These are phyloP conservation scores for Hypoxylon sp. DNA, from an alignment of 2,329 filamentous ascomycete species.

Conservation along the genomic window DNA sequence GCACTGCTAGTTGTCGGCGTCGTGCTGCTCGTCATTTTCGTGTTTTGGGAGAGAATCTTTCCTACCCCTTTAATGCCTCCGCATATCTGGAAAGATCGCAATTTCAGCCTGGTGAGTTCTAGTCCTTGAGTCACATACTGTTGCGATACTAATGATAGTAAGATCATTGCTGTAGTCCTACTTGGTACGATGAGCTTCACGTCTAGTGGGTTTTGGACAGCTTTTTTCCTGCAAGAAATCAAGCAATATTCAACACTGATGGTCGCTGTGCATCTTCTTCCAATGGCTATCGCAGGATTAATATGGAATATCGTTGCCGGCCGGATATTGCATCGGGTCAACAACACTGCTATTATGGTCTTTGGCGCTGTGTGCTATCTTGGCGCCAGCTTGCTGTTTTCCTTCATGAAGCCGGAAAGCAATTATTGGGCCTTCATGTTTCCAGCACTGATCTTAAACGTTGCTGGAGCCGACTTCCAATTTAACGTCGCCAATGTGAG, in stretches of 20 bases:
- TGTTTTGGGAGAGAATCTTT: constrained; percentile 73
- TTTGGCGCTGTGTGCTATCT: constrained; percentile 60
- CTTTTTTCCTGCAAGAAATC: constrained; percentile 75
- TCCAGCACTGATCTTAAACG: constrained; percentile 71
- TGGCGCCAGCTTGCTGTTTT: constrained; percentile 64
- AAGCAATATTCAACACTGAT: constrained; percentile 66
- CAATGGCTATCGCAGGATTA: constrained; percentile 74
- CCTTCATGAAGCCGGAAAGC: constrained; percentile 67
- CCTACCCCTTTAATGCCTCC: constrained; percentile 67
- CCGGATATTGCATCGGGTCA: constrained; percentile 72
- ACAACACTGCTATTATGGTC: constrained; percentile 74
- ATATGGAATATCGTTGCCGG: constrained; percentile 75
- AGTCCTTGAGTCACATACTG: constrained; percentile 11
- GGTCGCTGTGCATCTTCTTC: constrained; percentile 74
- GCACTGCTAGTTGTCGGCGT: constrained; percentile 73
- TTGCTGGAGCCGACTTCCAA: constrained; percentile 77
- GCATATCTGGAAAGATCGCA: constrained; percentile 71
- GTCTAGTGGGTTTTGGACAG: constrained; percentile 72
- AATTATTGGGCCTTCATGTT: constrained; percentile 78
- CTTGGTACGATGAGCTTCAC: constrained; percentile 76
- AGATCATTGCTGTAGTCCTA: constrained; percentile 70
- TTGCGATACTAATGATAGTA: constrained; percentile 3
- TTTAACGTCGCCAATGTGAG: constrained; percentile 78
- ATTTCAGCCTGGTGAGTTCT: constrained; percentile 72
- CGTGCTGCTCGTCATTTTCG: constrained; percentile 68